These are phyloP conservation scores for Pseudonectria foliicola DNA, from an alignment of 2,329 filamentous ascomycete genomes.

Conservation along the genomic window DNA sequence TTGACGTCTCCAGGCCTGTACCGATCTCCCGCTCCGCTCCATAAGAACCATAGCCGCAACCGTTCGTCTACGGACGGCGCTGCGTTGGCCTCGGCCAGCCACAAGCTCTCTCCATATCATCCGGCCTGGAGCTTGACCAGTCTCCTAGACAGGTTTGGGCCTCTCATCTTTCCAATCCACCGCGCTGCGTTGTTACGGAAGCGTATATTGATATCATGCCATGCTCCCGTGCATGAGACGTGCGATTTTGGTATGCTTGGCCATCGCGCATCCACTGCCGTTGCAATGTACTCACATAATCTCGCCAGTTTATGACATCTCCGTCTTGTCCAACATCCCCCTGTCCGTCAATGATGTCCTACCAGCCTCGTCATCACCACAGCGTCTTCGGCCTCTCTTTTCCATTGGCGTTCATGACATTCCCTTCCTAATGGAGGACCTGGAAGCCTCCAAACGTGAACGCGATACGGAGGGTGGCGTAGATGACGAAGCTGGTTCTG, in stretches of 20 bases:
- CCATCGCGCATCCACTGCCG: background rate
- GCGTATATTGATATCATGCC: constrained; percentile 78
- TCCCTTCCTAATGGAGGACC: constrained; percentile 60
- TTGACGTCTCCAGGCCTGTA: constrained; percentile 42
- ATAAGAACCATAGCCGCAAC: constrained; percentile 43
- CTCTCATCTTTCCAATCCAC: constrained; percentile 85
- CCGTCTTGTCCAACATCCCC: constrained; percentile 85
- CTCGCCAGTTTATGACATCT: constrained; percentile 76
- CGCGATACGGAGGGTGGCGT: constrained; percentile 29
- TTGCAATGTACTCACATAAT: constrained; percentile 14
- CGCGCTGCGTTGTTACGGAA: constrained; percentile 80
- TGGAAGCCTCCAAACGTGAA: constrained; percentile 37
- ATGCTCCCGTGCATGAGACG: constrained; percentile 74
- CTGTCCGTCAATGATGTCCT: constrained; percentile 63
- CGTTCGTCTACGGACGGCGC: constrained; percentile 57
- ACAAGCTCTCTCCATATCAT: constrained; percentile 69
- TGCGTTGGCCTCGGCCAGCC: constrained; percentile 49
- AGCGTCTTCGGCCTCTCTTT: constrained; percentile 77
- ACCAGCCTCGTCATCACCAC: constrained; percentile 51
- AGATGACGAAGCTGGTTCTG: constrained; percentile 45
- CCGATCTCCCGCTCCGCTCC: constrained; percentile 23
- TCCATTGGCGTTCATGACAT: constrained; percentile 92
- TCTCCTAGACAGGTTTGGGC: constrained; percentile 78
- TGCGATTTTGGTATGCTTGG: constrained; percentile 75
- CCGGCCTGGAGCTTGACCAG: constrained; percentile 76